Evolutionary conservation across 768 basidiomycete species (phyloP), one percentile per base, ranked within the genome.

Genomic region (Paxillus rubicundulus): DNA sequence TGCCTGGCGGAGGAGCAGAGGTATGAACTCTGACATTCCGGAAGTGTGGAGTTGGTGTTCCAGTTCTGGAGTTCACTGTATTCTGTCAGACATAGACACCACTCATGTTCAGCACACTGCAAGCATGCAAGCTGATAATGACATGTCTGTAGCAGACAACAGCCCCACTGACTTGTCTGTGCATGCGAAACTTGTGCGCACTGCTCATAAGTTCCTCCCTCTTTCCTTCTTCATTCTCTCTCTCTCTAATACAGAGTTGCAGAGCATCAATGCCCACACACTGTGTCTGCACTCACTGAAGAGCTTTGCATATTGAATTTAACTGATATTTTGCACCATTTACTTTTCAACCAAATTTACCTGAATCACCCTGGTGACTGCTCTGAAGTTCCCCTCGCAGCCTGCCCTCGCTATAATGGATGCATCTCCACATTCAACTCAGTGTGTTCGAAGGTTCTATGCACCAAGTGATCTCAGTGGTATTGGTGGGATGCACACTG

Each of bases 381-480:
- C 12, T 14, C 41, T 7, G 45, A 59, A 20, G 18, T 53, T 6
- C 52, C 52, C 13, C 16, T 55, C 7, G 24, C 37, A 5, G 17
- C 30, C 7, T 58, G 49, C 39, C 60, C 60, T 9, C 4, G 1
- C n/a, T 45, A 39, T 9, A 5, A 17, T 12, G 44, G 49, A n/a
- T 2, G 30, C 34, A 43, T 62, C n/a, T 6, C 17, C 2, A 53
- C 68, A 18, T 64, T 50, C 41, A 57, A 61, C 41, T 67, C 64
- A 5, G 61, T 62, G 5, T 36, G 38, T 9, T 59, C 61, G n/a
- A 5, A 55, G 33, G 2, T 71, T 59, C 45, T 66, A 57, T 53
- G 60, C 65, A 9, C 63, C 67, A 0, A 70, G 71, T 45, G 67
- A 72, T 10, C 47, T 54, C 4, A 61, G 56, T 33, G 65, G 66